These are phyloP conservation scores for Fistulinella cinereoalba DNA, from an alignment of 1,284 basidiomycete species.

Conservation along the genomic window DNA sequence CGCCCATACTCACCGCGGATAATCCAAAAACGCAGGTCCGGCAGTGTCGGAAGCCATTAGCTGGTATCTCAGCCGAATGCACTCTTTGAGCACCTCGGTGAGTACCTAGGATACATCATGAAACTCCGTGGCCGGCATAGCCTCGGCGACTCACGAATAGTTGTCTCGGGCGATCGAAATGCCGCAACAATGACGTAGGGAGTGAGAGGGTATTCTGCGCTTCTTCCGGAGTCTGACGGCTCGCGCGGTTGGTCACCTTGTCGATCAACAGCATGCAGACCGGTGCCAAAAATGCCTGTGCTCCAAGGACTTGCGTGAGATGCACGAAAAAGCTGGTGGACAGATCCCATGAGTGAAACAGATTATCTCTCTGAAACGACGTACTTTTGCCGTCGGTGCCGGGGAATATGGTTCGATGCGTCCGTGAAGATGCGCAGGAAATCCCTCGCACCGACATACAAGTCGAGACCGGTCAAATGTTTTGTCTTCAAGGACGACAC, in stretches of 20 bases:
- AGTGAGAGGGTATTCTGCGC: slow-evolving; percentile 60
- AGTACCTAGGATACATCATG: slow-evolving; percentile 47
- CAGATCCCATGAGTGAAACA: slow-evolving; percentile 9
- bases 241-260: slow-evolving; percentile 68
- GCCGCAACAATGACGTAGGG: slow-evolving; percentile 64
- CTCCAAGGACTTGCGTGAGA: slow-evolving; percentile 83
- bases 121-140: slow-evolving; percentile 12
- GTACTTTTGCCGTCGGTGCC: slow-evolving; percentile 81
- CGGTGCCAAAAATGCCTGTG: slow-evolving; percentile 80
- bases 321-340: slow-evolving; percentile 85
- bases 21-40: slow-evolving; percentile 55
- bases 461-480: slow-evolving; percentile 51
- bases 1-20: slow-evolving; percentile 45
- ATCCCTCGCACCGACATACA: slow-evolving; percentile 66
- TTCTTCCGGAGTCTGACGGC: slow-evolving; percentile 64
- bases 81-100: slow-evolving; percentile 66
- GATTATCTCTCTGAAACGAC: slow-evolving; percentile 26
- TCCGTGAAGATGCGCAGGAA: slow-evolving; percentile 89
- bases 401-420: slow-evolving; percentile 82
- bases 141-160: slow-evolving; percentile 43
- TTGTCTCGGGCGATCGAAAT: slow-evolving; percentile 52
- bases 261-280: slow-evolving; percentile 86
- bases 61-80: slow-evolving; percentile 53
- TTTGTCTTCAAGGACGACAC: slow-evolving; percentile 67
- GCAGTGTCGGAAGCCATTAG: slow-evolving; percentile 40